Conservation (phyloP, 306 rosid species). For the Corylus americana region DNA sequence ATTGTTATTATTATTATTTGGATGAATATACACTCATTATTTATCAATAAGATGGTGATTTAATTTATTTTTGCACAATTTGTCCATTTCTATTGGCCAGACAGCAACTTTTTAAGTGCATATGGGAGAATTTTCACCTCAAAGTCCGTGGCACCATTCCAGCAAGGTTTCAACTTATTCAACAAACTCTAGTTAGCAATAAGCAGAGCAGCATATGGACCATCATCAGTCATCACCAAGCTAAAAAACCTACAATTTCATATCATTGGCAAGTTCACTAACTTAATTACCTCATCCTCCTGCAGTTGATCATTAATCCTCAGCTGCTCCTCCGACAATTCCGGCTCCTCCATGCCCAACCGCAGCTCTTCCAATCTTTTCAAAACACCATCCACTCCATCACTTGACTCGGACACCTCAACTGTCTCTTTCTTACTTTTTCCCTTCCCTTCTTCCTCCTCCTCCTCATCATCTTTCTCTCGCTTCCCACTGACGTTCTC, state of each 20-base stretch:
- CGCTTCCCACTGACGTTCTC: conserved; percentile 15
- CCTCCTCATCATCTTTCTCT: conserved; percentile 6
- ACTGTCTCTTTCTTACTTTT: not conserved
- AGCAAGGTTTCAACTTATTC: not conserved
- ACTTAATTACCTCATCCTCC: conserved; percentile 70
- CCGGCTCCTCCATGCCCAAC: conserved; percentile 37
- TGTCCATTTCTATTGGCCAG: not conserved
- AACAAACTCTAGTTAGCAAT: not conserved
- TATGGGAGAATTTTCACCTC: not conserved
- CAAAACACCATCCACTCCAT: conserved; percentile 30
- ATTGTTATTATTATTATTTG: too few species aligned
- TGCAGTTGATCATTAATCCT: conserved; percentile 69
- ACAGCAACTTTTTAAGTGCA: not conserved
- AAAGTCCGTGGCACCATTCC: not conserved
- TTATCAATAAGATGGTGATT: too few species aligned
- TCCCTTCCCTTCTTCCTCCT: not conserved
- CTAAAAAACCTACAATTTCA: not conserved
- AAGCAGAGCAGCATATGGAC: not conserved
- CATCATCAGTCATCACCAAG: not conserved
- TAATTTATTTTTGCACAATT: too few species aligned
- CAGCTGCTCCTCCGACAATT: conserved; percentile 60
- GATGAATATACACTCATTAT: too few species aligned
- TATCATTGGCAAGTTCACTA: not conserved
- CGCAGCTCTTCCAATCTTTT: conserved; percentile 49
- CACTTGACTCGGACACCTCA: conserved; percentile 30